Evolutionary conservation across 768 basidiomycete genomes (phyloP).

Genomic region (Ramaria rubella): DNA sequence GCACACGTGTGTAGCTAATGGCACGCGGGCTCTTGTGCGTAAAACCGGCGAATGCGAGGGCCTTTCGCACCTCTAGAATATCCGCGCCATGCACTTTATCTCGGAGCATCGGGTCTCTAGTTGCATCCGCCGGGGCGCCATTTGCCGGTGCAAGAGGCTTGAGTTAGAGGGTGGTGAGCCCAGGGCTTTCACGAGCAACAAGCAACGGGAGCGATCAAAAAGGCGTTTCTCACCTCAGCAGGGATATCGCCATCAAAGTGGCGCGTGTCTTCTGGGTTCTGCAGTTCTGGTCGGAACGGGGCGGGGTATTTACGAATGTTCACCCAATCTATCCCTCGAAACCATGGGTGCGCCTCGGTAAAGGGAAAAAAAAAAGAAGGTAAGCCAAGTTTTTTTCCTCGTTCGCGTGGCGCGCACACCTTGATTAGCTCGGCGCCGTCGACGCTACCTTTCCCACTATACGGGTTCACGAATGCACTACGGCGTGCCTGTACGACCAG

Average conservation of each 20-base stretch:
- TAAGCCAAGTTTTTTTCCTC: not conserved
- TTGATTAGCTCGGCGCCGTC: constrained; percentile 93
- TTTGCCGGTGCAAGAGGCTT: constrained; percentile 87
- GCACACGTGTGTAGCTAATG: constrained; percentile 62
- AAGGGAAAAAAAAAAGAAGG: not conserved
- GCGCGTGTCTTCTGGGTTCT: constrained; percentile 76
- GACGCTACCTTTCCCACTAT: constrained; percentile 41
- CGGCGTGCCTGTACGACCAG: constrained; percentile 67
- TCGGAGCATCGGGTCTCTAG: constrained; percentile 82
- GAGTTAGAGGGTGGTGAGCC: constrained; percentile 25
- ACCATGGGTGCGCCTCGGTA: constrained; percentile 82
- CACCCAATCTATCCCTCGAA: constrained; percentile 84
- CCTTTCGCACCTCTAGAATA: constrained; percentile 86
- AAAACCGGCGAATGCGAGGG: constrained; percentile 84
- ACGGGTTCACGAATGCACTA: constrained; percentile 57
- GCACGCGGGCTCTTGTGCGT: constrained; percentile 84
- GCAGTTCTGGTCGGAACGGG: constrained; percentile 85
- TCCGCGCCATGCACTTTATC: constrained; percentile 81
- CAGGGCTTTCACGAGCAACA: constrained; percentile 27
- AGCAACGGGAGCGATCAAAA: constrained; percentile 17
- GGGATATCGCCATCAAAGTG: constrained; percentile 97
- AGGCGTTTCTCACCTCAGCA: constrained; percentile 60
- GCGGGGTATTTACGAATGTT: constrained; percentile 79
- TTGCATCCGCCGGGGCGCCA: constrained; percentile 75
- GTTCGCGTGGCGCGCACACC: constrained; percentile 35